phyloP scores from a whole-genome alignment of 352 stramenopile genomes.

The Elongisporangium anandrum region DNA sequence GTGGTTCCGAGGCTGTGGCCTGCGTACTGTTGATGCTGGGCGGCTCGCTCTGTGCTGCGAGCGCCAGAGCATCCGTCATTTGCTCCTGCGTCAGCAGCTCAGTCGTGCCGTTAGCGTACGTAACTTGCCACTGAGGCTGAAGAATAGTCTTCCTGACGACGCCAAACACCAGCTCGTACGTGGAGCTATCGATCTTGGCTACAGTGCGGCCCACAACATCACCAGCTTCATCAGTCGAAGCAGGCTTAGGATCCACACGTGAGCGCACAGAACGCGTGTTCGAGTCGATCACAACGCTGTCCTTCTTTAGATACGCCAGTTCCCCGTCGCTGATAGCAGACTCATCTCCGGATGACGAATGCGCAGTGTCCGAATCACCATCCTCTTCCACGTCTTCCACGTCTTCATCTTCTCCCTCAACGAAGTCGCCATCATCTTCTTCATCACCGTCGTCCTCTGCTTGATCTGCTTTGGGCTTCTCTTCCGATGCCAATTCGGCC shows the following conservation, averaged over 20 bases:
- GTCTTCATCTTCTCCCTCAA: constrained; percentile 25
- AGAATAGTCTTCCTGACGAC: constrained; percentile 35
- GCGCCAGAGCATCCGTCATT: constrained; percentile 22
- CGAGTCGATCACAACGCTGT: constrained; percentile 39
- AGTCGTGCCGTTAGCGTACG: constrained; percentile 52
- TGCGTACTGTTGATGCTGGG: constrained; percentile 7
- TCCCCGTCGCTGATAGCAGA: constrained; percentile 20
- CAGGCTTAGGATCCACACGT: no score
- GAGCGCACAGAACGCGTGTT: constrained; percentile 33
- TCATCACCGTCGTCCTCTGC: constrained; percentile 30
- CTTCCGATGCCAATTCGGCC: constrained; percentile 28
- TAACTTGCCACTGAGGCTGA: constrained; percentile 38
- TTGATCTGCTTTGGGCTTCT: constrained; percentile 9
- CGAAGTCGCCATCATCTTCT: constrained; percentile 53
- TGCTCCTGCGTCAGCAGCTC: constrained; percentile 28
- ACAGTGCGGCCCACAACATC: constrained; percentile 32
- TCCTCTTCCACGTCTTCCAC: constrained; percentile 21
- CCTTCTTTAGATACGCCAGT: constrained; percentile 40
- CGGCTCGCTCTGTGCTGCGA: constrained; percentile 15
- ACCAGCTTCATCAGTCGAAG: no score
- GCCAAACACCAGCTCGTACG: constrained; percentile 34
- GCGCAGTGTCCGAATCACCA: constrained; percentile 25
- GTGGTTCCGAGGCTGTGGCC: not conserved
- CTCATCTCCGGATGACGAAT: constrained; percentile 6
- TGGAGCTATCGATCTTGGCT: constrained; percentile 29